Evolutionary conservation across 2,329 filamentous ascomycete genomes (phyloP).

Genomic region (Camptophora hylomeconis): DNA sequence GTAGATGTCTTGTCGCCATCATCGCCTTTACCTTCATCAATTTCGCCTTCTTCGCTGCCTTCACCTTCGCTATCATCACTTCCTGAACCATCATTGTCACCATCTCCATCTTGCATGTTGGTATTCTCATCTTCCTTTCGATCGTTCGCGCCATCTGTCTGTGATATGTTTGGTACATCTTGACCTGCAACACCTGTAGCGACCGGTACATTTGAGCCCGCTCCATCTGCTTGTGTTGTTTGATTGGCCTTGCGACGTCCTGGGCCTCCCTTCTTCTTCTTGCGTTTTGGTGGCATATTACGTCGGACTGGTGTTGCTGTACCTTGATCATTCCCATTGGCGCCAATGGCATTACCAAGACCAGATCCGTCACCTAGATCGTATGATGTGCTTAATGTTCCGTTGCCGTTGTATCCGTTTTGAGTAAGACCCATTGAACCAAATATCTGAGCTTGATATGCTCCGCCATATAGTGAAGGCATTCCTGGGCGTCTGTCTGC

Average conservation of each 20-base stretch:
- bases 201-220: neutral
- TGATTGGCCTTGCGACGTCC: slow-evolving; percentile 10
- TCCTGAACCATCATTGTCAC: slow-evolving; percentile 5
- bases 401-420: slow-evolving; percentile 1
- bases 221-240: slow-evolving; percentile 1
- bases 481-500: slow-evolving; percentile 49
- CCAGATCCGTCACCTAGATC: slow-evolving; percentile 15
- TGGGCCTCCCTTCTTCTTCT: slow-evolving; percentile 18
- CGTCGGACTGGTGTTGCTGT: slow-evolving; percentile 11
- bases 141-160: slow-evolving; percentile 2
- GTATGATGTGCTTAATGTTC: slow-evolving; percentile 6
- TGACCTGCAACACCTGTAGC: neutral
- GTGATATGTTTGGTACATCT: slow-evolving; percentile 3
- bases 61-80: slow-evolving; percentile 14
- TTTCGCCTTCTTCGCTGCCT: slow-evolving; percentile 17
- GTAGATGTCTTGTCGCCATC: neutral
- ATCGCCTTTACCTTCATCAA: slow-evolving; percentile 9
- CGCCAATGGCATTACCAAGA: slow-evolving; percentile 10
- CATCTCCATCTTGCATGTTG: slow-evolving; percentile 4
- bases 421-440: slow-evolving; percentile 9
- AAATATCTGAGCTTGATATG: slow-evolving; percentile 14
- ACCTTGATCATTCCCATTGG: slow-evolving; percentile 2
- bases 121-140: slow-evolving; percentile 2
- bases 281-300: slow-evolving; percentile 15
- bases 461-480: slow-evolving; percentile 34